Evolutionary conservation across 768 basidiomycete genomes (phyloP).

Genomic region (Boletus tylopilopsis): DNA sequence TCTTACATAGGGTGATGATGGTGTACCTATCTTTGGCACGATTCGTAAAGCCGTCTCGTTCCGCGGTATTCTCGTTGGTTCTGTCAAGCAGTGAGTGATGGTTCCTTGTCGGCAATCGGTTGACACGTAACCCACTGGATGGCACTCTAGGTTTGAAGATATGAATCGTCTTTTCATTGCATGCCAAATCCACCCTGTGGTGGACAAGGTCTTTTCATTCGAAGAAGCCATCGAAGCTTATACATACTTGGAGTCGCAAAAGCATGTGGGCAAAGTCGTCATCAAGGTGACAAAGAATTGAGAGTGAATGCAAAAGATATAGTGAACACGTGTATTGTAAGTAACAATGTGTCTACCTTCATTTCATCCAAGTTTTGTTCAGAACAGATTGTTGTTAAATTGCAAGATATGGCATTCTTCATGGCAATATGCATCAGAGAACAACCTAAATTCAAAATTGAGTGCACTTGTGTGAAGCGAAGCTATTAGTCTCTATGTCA

Average conservation of each 20-base stretch:
- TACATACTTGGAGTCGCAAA: slow-evolving; percentile 48
- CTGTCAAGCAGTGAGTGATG: slow-evolving; percentile 50
- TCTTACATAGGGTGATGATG: slow-evolving; percentile 18
- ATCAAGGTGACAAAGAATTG: slow-evolving; percentile 38
- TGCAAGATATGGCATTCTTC: no score
- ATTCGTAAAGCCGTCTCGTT: slow-evolving; percentile 41
- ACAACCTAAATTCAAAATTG: no score
- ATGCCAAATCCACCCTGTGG: slow-evolving; percentile 44
- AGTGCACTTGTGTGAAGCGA: no score
- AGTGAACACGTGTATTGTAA: no score
- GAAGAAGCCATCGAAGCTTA: slow-evolving; percentile 52
- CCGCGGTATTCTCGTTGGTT: slow-evolving; percentile 54
- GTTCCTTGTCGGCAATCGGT: background rate
- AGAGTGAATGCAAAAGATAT: background rate
- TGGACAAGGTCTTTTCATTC: slow-evolving; percentile 58
- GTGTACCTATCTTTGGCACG: slow-evolving; percentile 31
- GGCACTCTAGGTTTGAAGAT: slow-evolving; percentile 41
- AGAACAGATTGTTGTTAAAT: no score
- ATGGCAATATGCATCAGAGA: no score
- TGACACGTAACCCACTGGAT: background rate
- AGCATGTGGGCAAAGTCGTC: slow-evolving; percentile 58
- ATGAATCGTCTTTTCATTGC: slow-evolving; percentile 49
- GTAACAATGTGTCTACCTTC: no score
- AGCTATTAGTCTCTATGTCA: no score
- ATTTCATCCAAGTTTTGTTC: no score